A percentile compares a stretch with the other conserved stretches of the same genome.
Evolutionary conservation across 345 rosid genomes (phyloP).

Genomic region (Murraya koenigii): DNA sequence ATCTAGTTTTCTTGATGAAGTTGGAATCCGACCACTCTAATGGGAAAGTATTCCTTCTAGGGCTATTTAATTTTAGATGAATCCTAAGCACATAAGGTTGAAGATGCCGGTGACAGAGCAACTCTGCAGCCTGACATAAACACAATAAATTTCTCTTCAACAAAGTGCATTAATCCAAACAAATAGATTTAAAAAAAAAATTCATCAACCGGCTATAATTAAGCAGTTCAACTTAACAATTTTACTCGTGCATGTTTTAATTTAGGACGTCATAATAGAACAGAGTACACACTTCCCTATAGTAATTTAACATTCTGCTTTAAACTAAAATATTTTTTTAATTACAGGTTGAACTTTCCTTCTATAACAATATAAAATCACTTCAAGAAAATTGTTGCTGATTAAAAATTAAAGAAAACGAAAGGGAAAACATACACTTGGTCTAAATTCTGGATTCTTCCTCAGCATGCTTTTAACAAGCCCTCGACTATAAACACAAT

Average conservation of each 20-base stretch:
- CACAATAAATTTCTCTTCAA: background rate
- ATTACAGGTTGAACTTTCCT: background rate
- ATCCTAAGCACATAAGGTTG: slow-evolving; percentile 68
- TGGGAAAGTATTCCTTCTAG: slow-evolving; percentile 48
- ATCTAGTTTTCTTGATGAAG: slow-evolving; percentile 49
- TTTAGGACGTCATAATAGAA: background rate
- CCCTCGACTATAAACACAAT: slow-evolving; percentile 66
- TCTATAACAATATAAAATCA: background rate
- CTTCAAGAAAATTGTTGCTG: background rate
- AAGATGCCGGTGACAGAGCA: slow-evolving; percentile 83
- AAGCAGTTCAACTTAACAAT: background rate
- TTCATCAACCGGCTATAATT: background rate
- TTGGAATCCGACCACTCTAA: slow-evolving; percentile 45
- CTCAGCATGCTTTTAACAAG: slow-evolving; percentile 94
- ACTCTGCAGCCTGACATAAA: slow-evolving; percentile 72
- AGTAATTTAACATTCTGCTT: too few species aligned
- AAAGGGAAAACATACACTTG: slow-evolving; percentile 59
- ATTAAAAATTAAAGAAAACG: background rate
- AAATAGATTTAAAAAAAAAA: background rate
- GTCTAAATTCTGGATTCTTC: slow-evolving; percentile 91
- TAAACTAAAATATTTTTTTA: background rate
- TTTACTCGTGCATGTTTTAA: background rate
- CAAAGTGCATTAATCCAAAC: background rate
- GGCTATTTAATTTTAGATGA: slow-evolving; percentile 66
- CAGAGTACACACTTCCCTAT: background rate